These are phyloP conservation scores for Trametes pubescens DNA, from an alignment of 1,284 basidiomycete genomes.

Conservation along the genomic window DNA sequence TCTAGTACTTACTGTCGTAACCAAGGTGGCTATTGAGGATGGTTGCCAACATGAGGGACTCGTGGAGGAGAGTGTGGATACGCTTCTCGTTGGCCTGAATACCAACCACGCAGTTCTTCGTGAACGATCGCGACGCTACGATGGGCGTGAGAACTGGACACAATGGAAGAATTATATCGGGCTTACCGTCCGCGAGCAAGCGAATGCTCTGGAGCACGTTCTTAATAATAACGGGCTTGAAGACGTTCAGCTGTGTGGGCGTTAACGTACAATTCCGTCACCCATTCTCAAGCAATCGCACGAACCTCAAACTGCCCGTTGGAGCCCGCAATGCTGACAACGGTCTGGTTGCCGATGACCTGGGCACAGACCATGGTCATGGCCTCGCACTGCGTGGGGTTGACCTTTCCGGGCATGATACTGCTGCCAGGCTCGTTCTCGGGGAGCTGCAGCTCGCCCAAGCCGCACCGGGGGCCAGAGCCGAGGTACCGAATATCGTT, in stretches of 20 bases:
- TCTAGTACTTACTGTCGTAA: constrained; percentile 84
- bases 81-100: constrained; percentile 96
- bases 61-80: constrained; percentile 90
- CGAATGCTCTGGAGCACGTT: constrained; percentile 97
- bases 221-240: constrained; percentile 99
- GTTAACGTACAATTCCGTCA: constrained; percentile 16
- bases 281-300: not conserved
- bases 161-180: constrained; percentile 2
- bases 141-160: not conserved
- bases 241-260: constrained; percentile 87
- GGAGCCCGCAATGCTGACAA: constrained; percentile 92
- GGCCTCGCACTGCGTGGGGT: constrained; percentile 99
- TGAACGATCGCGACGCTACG: constrained; percentile 89
- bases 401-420: constrained; percentile 99
- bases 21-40: constrained; percentile 94
- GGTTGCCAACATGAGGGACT: constrained; percentile 96
- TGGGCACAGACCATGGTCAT: constrained; percentile 99
- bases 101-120: constrained; percentile 96
- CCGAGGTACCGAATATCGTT: constrained; percentile 99
- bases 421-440: constrained; percentile 99
- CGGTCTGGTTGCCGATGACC: constrained; percentile 98
- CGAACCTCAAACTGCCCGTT: constrained; percentile 96
- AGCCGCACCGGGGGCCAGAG: constrained; percentile 96
- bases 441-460: constrained; percentile 94
- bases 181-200: constrained; percentile 87